Conservation (phyloP, 345 rosid species). For the Clausena lansium region DNA sequence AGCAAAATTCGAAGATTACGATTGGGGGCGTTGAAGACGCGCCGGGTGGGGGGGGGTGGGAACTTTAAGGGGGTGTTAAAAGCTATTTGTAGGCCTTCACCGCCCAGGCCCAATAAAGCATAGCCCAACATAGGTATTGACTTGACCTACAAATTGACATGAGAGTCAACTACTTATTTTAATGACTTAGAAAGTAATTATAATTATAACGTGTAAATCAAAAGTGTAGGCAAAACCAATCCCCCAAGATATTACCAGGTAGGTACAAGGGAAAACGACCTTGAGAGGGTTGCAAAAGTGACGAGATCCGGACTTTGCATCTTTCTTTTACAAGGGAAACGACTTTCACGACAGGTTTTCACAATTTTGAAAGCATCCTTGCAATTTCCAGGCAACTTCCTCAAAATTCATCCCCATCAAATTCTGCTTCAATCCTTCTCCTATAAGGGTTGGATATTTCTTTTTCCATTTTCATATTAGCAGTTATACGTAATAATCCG, state of each 20-base stretch:
- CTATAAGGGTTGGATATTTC: too few relatives aligned
- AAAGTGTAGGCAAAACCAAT: neutral
- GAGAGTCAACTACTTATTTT: neutral
- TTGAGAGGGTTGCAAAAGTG: neutral
- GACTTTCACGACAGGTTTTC: neutral
- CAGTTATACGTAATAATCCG: too few relatives aligned
- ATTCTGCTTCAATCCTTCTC: neutral
- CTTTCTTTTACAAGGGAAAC: neutral
- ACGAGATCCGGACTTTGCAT: neutral
- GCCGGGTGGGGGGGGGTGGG: too few relatives aligned
- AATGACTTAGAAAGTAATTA: neutral
- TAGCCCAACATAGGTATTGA: too few relatives aligned
- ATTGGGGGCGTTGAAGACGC: too few relatives aligned
- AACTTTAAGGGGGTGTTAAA: too few relatives aligned
- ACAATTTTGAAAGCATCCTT: neutral
- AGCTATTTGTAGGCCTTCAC: too few relatives aligned
- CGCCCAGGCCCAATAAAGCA: too few relatives aligned
- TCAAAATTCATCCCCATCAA: neutral
- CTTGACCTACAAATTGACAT: too few relatives aligned
- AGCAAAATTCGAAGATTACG: too few relatives aligned
- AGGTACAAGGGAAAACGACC: neutral
- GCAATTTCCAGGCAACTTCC: neutral
- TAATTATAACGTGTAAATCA: neutral
- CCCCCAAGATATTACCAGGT: neutral
- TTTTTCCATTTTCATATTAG: too few relatives aligned